These are phyloP conservation scores for Aspergillus saccharolyticus DNA, from an alignment of 495 filamentous ascomycete genomes.

Conservation along the genomic window DNA sequence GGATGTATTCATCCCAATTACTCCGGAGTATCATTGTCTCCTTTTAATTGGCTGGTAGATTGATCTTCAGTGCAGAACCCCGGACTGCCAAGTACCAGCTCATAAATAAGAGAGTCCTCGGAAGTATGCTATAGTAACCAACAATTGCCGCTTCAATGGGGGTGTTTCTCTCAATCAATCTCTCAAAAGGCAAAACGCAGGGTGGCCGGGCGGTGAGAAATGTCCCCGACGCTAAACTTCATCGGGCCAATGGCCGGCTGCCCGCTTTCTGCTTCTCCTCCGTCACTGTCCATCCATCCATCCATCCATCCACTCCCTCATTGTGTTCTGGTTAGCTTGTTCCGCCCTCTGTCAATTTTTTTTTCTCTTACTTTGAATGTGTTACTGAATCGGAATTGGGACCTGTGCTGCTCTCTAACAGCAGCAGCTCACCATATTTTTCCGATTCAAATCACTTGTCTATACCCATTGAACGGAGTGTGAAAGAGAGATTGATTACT, in stretches of 20 bases:
- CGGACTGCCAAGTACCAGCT: too few relatives aligned
- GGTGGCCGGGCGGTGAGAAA: conserved; percentile 22
- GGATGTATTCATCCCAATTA: background rate
- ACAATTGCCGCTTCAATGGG: too few relatives aligned
- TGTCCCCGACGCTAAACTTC: conserved; percentile 21
- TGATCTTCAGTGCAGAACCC: too few relatives aligned
- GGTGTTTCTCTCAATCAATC: background rate
- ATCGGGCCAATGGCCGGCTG: conserved; percentile 18
- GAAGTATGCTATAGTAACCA: too few relatives aligned
- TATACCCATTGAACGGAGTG: background rate
- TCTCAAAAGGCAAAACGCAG: too few relatives aligned
- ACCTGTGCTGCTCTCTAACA: background rate
- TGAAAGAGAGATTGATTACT: background rate
- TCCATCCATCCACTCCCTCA: background rate
- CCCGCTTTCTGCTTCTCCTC: conserved; percentile 28
- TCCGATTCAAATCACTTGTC: background rate
- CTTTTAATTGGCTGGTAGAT: too few relatives aligned
- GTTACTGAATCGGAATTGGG: background rate
- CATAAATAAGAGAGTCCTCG: too few relatives aligned
- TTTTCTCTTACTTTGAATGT: background rate
- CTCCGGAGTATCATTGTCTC: too few relatives aligned
- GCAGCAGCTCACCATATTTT: background rate
- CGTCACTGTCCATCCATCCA: conserved; percentile 2
- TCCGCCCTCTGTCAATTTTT: background rate
- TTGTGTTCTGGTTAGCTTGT: background rate